phyloP scores from a whole-genome alignment of 2,329 filamentous ascomycete genomes.

The Xylariaceae sp. region DNA sequence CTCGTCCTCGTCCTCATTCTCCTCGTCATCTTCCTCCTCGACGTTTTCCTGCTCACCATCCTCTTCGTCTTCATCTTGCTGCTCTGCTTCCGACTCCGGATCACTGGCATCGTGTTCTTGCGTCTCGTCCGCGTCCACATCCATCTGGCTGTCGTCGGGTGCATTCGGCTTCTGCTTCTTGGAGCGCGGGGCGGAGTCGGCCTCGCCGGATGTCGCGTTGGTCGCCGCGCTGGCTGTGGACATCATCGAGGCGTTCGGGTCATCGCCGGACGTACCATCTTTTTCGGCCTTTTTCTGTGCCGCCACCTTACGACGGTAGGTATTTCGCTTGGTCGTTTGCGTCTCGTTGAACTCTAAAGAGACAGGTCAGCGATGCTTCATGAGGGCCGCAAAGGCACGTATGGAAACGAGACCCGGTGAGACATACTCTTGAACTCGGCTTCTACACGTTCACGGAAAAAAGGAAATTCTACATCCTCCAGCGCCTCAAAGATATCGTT shows the following conservation, averaged over 20 bases:
- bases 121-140: slow-evolving; percentile 32
- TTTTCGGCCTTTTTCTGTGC: slow-evolving; percentile 51
- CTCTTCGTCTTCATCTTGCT: slow-evolving; percentile 48
- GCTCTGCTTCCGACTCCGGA: slow-evolving; percentile 38
- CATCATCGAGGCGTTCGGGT: slow-evolving; percentile 31
- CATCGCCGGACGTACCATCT: slow-evolving; percentile 18
- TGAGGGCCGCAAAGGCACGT: too few species aligned
- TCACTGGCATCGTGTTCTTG: slow-evolving; percentile 35
- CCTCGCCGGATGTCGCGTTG: slow-evolving; percentile 7
- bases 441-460: slow-evolving; percentile 64
- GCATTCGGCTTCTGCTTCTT: slow-evolving; percentile 37
- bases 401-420: background rate
- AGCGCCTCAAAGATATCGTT: slow-evolving; percentile 73
- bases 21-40: slow-evolving; percentile 38
- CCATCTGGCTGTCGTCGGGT: slow-evolving; percentile 40
- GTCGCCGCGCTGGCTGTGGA: slow-evolving; percentile 17
- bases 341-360: slow-evolving; percentile 64
- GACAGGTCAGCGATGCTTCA: slow-evolving; percentile 3
- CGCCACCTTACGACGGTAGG: slow-evolving; percentile 65
- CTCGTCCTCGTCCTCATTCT: slow-evolving; percentile 40
- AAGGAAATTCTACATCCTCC: slow-evolving; percentile 73
- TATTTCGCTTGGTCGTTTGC: slow-evolving; percentile 70
- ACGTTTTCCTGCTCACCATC: slow-evolving; percentile 51
- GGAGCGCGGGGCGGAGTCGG: slow-evolving; percentile 21
- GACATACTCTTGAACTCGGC: slow-evolving; percentile 69